A percentile compares a stretch with the other conserved stretches of the same genome.
These are phyloP conservation scores for Cystoderma amianthinum DNA, from an alignment of 768 basidiomycete genomes.

Conservation along the genomic window DNA sequence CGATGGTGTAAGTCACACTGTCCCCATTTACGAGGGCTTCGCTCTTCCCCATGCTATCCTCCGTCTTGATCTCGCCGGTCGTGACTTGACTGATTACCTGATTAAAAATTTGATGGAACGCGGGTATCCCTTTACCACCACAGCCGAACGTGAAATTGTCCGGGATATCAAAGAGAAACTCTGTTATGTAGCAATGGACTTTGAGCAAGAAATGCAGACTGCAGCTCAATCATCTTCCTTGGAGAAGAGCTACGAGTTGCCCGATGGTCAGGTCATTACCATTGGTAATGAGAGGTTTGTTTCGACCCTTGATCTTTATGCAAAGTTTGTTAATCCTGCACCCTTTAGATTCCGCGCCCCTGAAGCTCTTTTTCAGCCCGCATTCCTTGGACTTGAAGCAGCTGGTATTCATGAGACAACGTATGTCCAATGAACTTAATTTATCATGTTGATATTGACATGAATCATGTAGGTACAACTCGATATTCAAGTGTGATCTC, in stretches of 20 bases:
- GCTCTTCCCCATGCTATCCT: constrained; percentile 88
- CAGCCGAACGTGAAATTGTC: constrained; percentile 90
- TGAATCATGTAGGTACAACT: no score
- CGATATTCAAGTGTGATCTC: constrained; percentile 82
- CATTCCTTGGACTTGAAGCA: constrained; percentile 84
- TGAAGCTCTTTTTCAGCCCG: constrained; percentile 91
- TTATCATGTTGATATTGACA: no score
- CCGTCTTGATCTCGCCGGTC: constrained; percentile 87
- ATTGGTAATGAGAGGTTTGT: constrained; percentile 1
- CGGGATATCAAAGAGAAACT: constrained; percentile 98
- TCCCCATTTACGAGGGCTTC: constrained; percentile 96
- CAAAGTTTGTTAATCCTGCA: not conserved
- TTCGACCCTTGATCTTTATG: not conserved
- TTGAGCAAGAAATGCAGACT: constrained; percentile 55
- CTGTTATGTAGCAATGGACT: constrained; percentile 92
- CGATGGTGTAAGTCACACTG: constrained; percentile 94
- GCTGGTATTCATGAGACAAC: constrained; percentile 91
- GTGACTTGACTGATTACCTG: constrained; percentile 82
- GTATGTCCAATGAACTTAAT: constrained; percentile 35
- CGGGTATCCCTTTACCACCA: constrained; percentile 91
- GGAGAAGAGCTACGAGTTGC: constrained; percentile 1
- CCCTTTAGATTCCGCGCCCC: constrained; percentile 80
- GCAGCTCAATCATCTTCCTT: not conserved
- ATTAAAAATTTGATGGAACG: constrained; percentile 86
- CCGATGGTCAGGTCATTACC: not conserved